These are phyloP conservation scores for Rhodotorula toruloides DNA, from an alignment of 768 basidiomycete species.

Conservation along the genomic window DNA sequence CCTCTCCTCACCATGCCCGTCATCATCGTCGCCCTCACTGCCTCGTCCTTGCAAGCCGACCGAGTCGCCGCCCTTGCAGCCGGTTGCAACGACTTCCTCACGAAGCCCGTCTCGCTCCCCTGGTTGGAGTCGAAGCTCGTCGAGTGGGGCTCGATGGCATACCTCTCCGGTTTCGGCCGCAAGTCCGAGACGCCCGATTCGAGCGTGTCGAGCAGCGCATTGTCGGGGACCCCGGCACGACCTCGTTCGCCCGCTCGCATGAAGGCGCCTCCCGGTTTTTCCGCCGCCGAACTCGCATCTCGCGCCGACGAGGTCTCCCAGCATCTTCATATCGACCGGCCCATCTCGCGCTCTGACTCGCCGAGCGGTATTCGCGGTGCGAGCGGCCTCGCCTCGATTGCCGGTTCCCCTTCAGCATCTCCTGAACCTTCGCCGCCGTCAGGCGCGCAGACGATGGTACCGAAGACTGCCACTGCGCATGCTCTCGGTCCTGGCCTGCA, in stretches of 20 bases:
- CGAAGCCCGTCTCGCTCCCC: conserved; percentile 87
- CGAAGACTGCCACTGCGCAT: neutral
- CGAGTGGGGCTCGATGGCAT: conserved; percentile 90
- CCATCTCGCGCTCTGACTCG: neutral
- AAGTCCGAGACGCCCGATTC: conserved; percentile 12
- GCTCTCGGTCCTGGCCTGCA: conserved; percentile 4
- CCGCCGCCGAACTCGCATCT: conserved; percentile 7
- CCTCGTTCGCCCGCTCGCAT: neutral
- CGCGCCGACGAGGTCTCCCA: conserved; percentile 28
- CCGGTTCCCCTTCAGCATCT: neutral
- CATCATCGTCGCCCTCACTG: conserved; percentile 98
- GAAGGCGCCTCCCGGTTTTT: neutral
- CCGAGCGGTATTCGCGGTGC: neutral
- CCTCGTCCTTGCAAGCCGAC: conserved; percentile 89
- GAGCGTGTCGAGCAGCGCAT: neutral
- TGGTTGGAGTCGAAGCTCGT: conserved; percentile 99
- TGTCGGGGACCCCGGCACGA: neutral
- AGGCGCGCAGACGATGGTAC: neutral
- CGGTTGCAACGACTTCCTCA: conserved; percentile 97
- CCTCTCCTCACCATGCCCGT: conserved; percentile 56
- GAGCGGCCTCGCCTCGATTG: neutral
- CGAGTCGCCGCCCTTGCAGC: conserved; percentile 95
- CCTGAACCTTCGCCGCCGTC: conserved; percentile 16
- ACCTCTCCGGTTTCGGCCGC: conserved; percentile 41
- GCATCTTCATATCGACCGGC: conserved; percentile 35